These are phyloP conservation scores for Parafenestella ontariensis DNA, from an alignment of 2,329 filamentous ascomycete genomes.

Conservation along the genomic window DNA sequence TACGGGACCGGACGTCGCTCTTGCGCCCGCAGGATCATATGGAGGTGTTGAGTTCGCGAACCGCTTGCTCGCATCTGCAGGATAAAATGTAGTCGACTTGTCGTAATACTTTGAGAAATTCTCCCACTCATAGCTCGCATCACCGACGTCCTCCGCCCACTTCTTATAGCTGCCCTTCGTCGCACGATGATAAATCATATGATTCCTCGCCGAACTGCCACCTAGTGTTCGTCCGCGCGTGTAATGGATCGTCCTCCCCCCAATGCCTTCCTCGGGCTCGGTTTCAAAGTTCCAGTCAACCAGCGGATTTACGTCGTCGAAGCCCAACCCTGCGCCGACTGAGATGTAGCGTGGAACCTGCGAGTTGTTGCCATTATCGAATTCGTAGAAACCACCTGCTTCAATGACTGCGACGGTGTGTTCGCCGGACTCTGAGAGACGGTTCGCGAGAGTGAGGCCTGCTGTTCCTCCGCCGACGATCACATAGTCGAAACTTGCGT, in stretches of 20 bases:
- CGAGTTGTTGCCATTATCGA: constrained; percentile 29
- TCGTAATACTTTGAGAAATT: constrained; percentile 31
- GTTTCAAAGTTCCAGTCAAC: constrained; percentile 37
- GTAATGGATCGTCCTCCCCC: constrained; percentile 24
- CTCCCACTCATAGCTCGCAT: constrained; percentile 32
- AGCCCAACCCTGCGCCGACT: constrained; percentile 13
- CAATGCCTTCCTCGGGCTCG: constrained; percentile 21
- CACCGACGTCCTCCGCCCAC: constrained; percentile 37
- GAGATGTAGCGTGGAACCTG: constrained; percentile 24
- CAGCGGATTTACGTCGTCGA: constrained; percentile 28
- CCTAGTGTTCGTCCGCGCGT: constrained; percentile 26
- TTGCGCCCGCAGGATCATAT: constrained; percentile 18
- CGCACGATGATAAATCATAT: constrained; percentile 24
- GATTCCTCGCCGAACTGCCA: constrained; percentile 18
- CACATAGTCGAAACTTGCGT: constrained; percentile 33
- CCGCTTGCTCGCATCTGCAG: constrained; percentile 27
- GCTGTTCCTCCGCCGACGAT: constrained; percentile 35
- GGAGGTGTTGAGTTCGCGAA: constrained; percentile 31
- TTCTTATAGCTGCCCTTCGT: constrained; percentile 20
- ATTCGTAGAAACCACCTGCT: constrained; percentile 38
- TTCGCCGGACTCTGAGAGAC: constrained; percentile 19
- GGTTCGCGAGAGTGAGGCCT: constrained; percentile 28
- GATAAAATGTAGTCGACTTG: constrained; percentile 34
- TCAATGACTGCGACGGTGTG: constrained; percentile 35
- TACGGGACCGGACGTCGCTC: constrained; percentile 19